Evolutionary conservation across 2,329 filamentous ascomycete genomes (phyloP), one percentile per base, ranked within the genome.

Genomic region (Allantophomopsis cytisporea): DNA sequence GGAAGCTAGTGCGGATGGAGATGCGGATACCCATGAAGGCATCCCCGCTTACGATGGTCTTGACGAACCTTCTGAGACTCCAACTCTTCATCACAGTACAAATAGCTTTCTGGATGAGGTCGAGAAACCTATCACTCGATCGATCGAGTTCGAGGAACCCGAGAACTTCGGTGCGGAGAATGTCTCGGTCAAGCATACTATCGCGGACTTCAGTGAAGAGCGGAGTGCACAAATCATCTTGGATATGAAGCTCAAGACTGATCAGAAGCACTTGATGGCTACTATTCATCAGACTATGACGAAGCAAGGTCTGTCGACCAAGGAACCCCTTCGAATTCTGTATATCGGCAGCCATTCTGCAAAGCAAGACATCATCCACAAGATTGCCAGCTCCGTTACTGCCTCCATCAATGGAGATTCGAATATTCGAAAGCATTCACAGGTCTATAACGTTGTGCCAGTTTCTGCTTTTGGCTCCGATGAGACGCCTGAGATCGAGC

Each of bases 371-470:
- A 62, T 66, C 40, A 57, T 64, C 32, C 54, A 61, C 47, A 67
- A 68, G 55, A 59, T 71, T 43, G 66, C 62, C n/a, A 64, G 60
- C 34, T 65, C 67, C 18, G 59, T 68, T 36, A 61, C 61, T 43
- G 63, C 61, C 10, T 64, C 63, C 8, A 53, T 53, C 7, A 47
- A 55, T 21, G 49, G 45, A 21, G 42, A 54, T 7, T 57, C 56
- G 31, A 48, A 51, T 31, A 50, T 52, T 39, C 47, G 54, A 35
- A 39, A 47, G 10, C 49, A 51, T 13, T 65, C 65, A 34, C 64
- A 64, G 21, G 53, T 68, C 23, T 71, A 66, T 53, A 71, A 68
- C 51, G 65, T 71, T 34, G 62, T 71, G 35, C 66, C 66, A 13
- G 61, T 69, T 39, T 64, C 65, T 3, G 62, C 63, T 2, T 69